phyloP scores from a whole-genome alignment of 2,329 filamentous ascomycete species.

The Tolypocladium guangdongense region DNA sequence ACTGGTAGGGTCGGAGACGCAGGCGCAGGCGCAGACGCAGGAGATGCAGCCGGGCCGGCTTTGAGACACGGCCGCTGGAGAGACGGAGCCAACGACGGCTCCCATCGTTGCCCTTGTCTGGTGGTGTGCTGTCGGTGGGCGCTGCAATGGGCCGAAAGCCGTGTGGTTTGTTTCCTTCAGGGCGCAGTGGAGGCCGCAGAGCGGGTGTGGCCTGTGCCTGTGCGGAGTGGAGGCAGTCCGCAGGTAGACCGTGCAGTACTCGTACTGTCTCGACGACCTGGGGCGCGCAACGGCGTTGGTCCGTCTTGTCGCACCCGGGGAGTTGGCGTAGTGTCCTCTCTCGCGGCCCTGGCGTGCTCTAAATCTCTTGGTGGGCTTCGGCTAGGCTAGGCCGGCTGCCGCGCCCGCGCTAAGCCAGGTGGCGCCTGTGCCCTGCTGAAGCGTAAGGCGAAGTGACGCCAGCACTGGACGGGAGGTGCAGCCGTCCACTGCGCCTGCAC shows the following conservation, averaged over 20 bases:
- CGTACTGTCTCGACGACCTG: not conserved
- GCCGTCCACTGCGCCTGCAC: not conserved
- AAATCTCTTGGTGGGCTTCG: not conserved
- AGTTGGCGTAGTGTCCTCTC: not conserved
- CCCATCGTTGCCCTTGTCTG: not conserved
- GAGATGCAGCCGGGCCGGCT: not conserved
- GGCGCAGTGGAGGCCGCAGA: not conserved
- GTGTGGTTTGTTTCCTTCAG: not conserved
- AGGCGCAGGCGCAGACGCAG: not conserved
- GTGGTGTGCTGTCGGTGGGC: not conserved
- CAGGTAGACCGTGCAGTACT: too few relatives aligned
- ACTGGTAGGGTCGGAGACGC: too few relatives aligned
- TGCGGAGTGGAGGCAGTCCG: not conserved
- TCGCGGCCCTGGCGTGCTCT: not conserved
- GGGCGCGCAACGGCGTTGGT: not conserved
- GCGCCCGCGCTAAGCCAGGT: slow-evolving; percentile 1
- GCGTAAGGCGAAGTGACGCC: not conserved
- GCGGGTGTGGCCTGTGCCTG: not conserved
- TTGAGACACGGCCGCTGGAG: not conserved
- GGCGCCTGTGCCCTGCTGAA: not conserved
- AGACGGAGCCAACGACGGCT: not conserved
- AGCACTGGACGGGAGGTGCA: not conserved
- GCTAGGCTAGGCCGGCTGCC: slow-evolving; percentile 2
- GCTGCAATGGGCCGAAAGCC: not conserved
- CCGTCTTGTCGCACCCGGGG: not conserved